These are phyloP conservation scores for Polygonum maritimum DNA, from an alignment of 148 eudicot genomes.

Conservation along the genomic window DNA sequence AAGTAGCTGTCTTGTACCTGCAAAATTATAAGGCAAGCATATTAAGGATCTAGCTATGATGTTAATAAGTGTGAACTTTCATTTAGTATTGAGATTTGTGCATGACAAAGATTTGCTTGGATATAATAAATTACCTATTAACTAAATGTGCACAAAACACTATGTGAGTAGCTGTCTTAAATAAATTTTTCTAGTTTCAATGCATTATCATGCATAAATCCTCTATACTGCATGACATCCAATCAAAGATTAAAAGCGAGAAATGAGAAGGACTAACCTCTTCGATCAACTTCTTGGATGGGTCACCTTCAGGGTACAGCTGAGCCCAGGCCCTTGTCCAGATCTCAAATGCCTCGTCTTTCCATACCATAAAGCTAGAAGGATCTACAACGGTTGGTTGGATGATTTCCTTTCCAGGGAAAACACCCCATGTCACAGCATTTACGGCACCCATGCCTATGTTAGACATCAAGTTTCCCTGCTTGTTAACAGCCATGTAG, in stretches of 20 bases:
- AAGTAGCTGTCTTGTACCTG: conserved; percentile 41
- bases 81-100: no score
- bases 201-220: no score
- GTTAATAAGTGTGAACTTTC: background rate
- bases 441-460: conserved; percentile 47
- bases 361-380: conserved; percentile 78
- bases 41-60: background rate
- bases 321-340: conserved; percentile 91
- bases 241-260: background rate
- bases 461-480: conserved; percentile 60
- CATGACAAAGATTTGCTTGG: no score
- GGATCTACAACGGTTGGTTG: conserved; percentile 95
- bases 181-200: no score
- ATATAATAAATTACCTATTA: no score
- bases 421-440: conserved; percentile 93
- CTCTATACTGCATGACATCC: no score
- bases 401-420: conserved; percentile 85
- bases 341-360: conserved; percentile 89
- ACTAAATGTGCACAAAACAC: no score
- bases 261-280: conserved; percentile 32
- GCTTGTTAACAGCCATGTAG: conserved; percentile 79
- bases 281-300: conserved; percentile 60
- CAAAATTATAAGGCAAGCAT: background rate
- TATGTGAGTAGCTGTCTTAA: no score
- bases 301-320: conserved; percentile 63